Evolutionary conservation across 78 protist genomes (phyloP), one percentile per base, ranked within the genome.

Genomic region (Pelomyxa schiedti): DNA sequence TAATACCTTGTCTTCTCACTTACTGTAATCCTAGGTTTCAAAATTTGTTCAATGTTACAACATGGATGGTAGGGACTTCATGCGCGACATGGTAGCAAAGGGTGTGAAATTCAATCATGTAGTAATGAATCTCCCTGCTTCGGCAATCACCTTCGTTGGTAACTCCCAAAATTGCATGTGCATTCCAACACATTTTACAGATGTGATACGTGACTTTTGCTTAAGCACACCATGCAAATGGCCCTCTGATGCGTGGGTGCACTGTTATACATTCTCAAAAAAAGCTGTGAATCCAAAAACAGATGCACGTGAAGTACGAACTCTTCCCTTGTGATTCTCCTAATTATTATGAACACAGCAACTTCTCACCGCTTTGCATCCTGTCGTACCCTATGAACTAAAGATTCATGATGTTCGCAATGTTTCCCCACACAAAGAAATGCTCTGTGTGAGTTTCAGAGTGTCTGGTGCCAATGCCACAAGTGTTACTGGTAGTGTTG

Each of bases 71-170:
- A 40, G 91, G 28, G 88, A 52, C 22, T 83, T 89, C 26, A n/a
- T 82, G 8, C 63, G 80, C n/a, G 58, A 47, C 28, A 1, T 5
- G 70, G 8, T 2, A 69, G 1, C 32, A 77, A 7, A 4, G 22
- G 58, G 32, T 47, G 58, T 16, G 35, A 41, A 39, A 41, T 66
- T 70, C 35, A 38, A 47, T 28, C 93, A 91, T 63, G 77, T 92
- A 29, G 58, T 74, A 2, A 94, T 94, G 97, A 94, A 94, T 70
- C 86, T 94, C 16, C 97, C 97, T 0, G 92, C 94, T 28, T 36
- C 71, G 4, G 85, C 94, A 0, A 43, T 89, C 28, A 89, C 81
- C 77, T 93, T 94, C 24, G 73, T 91, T 26, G 95, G 76, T 42
- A 84, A 70, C 24, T 88, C 89, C 69, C 26, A 75, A 26, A 79